Base-by-base conservation (phyloP, 768 basidiomycete genomes). In the Psilocybe cubensis region DNA sequence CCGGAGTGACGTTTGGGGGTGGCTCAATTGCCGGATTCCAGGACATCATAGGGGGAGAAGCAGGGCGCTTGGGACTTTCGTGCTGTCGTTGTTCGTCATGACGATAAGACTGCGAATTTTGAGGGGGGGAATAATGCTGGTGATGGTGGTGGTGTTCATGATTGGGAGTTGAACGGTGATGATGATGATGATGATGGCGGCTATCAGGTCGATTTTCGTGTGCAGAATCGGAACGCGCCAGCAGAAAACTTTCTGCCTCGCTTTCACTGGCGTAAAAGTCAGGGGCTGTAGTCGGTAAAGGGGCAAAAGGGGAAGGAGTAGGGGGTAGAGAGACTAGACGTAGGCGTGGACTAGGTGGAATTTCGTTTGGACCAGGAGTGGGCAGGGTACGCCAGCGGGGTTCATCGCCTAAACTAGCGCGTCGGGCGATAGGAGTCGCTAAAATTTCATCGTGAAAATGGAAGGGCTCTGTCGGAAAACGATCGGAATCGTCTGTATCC, bases 21-120 rank as follows among this genome's bases (percentile, higher is more conserved):
- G 92, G 89, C 60, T 92, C 88, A 17, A 87, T 59, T 17, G 88
- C 85, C 9, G 92, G 86, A 72, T 94, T 91, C 92, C 93, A 94
- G n/a, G 81, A 67, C 33, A 88, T 64, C 71, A 88, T 78, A 1
- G 86, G 87, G 52, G 84, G 88, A 23, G 88, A 91, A 11, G 72
- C 63, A 25, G 83, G 82, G 17, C 80, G 82, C 40, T 64, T 70
- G 28, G 74, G 79, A 38, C 70, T 70, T 41, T 65, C 47, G 18
- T 61, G 60, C 48, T 61, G 64, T 8, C 28, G 46, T 20, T 24
- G 28, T 14, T 46, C n/a, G 17, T 44, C 28, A 56, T 44, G 50
- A 21, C 58, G 48, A 45, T 66, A 59, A 33, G 63, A 31, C 28
- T 65, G 59, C 23, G n/a, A n/a, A n/a, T n/a, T n/a, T n/a, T 63